Evolutionary conservation across 2,329 filamentous ascomycete genomes (phyloP), one percentile per base, ranked within the genome.

Genomic region (Teratosphaeriaceae sp.): DNA sequence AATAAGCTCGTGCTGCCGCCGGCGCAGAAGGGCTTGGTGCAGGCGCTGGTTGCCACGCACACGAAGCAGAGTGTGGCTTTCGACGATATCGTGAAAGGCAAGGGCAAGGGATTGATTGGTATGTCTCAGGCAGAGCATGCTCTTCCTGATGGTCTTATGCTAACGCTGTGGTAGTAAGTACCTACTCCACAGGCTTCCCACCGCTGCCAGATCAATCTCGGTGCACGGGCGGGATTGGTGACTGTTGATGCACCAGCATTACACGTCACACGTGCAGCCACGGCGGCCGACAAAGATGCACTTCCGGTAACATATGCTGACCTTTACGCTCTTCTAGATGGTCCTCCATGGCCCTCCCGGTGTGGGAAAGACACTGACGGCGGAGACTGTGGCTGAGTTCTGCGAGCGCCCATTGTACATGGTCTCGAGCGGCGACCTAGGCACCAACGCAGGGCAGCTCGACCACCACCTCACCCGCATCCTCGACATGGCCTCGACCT

Each of bases 401-500:
- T 50, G 43, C 23, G 63, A 65, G 37, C 64, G 66, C 0, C 73
- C 72, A 1, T 64, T 76, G 1, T 70, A 73, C 45, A 54, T 54
- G 49, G 49, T 61, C 8, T 52, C 50, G 2, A 50, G 51, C 8
- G 56, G 55, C 23, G 56, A 61, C 12, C 48, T 60, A 0, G 55
- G 56, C 23, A 55, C 74, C 9, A 24, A 39, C 15, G 22, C 37
- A 16, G n/a, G 9, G 13, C 9, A 27, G 15, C 22, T 39, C n/a
- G 37, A 39, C 9, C 71, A 56, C 69, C 46, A 47, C 12, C 50
- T 60, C n/a, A 50, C 41, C 23, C 46, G 46, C 23, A 87, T 92
- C 38, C 74, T 94, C 43, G 85, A 90, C 53, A 84, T 92, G 39
- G 88, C 85, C 33, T 84, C 88, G 53, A 80, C 80, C 0, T 94